Evolutionary conservation across 805 yeast species (phyloP).

Genomic region (Metschnikowia picachoensis): DNA sequence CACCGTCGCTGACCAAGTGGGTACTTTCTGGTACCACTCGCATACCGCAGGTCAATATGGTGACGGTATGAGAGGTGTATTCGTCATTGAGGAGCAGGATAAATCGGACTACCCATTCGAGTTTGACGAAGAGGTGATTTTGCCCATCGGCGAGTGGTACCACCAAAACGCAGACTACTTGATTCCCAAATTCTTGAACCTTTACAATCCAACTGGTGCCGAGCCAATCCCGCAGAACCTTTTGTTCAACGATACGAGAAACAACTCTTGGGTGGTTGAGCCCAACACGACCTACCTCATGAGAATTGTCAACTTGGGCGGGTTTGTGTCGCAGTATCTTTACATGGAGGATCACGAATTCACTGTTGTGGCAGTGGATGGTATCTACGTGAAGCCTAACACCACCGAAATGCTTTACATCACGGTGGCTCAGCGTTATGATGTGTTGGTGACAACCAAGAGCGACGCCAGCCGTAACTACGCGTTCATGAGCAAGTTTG

Average conservation of each 20-base stretch:
- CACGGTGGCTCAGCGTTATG: slow-evolving; percentile 89
- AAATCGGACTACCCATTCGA: slow-evolving; percentile 58
- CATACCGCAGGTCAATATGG: slow-evolving; percentile 88
- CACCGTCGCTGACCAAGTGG: slow-evolving; percentile 77
- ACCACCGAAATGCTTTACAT: slow-evolving; percentile 70
- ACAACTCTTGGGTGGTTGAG: slow-evolving; percentile 71
- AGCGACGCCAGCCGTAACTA: slow-evolving; percentile 57
- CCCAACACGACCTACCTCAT: slow-evolving; percentile 83
- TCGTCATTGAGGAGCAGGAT: slow-evolving; percentile 60
- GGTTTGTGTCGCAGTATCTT: slow-evolving; percentile 86
- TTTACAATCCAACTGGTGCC: slow-evolving; percentile 94
- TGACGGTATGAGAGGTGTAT: slow-evolving; percentile 84
- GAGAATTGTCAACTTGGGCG: slow-evolving; percentile 81
- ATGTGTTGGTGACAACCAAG: slow-evolving; percentile 74
- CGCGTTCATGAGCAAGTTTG: slow-evolving; percentile 80
- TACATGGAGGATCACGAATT: slow-evolving; percentile 85
- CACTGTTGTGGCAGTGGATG: slow-evolving; percentile 89
- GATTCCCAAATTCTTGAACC: slow-evolving; percentile 54
- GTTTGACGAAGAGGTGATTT: slow-evolving; percentile 73
- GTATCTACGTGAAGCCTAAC: slow-evolving; percentile 75
- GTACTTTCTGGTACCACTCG: slow-evolving; percentile 97
- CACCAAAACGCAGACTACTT: slow-evolving; percentile 56
- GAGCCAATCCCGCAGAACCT: slow-evolving; percentile 90
- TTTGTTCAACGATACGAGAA: slow-evolving; percentile 77
- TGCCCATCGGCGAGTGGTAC: slow-evolving; percentile 85